Conservation (phyloP, 2,329 filamentous ascomycete genomes). For the Diaporthe velutina region DNA sequence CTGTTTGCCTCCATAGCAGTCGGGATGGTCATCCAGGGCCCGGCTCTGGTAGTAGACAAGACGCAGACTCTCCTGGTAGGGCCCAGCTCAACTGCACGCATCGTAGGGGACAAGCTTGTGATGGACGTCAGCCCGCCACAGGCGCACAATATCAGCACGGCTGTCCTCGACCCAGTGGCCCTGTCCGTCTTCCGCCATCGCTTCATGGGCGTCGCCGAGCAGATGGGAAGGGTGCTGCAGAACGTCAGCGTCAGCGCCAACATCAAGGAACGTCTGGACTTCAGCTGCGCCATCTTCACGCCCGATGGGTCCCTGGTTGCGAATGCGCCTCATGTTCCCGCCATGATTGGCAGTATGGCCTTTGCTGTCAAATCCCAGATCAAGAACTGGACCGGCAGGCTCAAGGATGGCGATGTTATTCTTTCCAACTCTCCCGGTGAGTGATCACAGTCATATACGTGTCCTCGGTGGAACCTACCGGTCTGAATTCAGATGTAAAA, state of each 20-base stretch:
- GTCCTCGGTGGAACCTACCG: background rate
- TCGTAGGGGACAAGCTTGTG: conserved; percentile 53
- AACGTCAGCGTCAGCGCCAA: conserved; percentile 66
- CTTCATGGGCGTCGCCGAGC: conserved; percentile 71
- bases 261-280: conserved; percentile 58
- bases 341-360: conserved; percentile 56
- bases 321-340: conserved; percentile 55
- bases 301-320: conserved; percentile 55
- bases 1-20: conserved; percentile 25
- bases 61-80: conserved; percentile 60
- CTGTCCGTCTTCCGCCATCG: conserved; percentile 67
- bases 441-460: background rate
- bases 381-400: conserved; percentile 47
- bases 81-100: conserved; percentile 51
- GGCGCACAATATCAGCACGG: conserved; percentile 8
- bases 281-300: conserved; percentile 57
- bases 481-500: background rate
- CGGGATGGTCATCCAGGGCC: background rate
- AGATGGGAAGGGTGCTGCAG: conserved; percentile 69
- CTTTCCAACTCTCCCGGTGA: conserved; percentile 53
- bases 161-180: background rate
- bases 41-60: conserved; percentile 45
- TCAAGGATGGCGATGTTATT: conserved; percentile 54
- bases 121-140: conserved; percentile 47
- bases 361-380: conserved; percentile 55